Conservation (phyloP, 2,329 filamentous ascomycete species). For the Xylaria sp. region DNA sequence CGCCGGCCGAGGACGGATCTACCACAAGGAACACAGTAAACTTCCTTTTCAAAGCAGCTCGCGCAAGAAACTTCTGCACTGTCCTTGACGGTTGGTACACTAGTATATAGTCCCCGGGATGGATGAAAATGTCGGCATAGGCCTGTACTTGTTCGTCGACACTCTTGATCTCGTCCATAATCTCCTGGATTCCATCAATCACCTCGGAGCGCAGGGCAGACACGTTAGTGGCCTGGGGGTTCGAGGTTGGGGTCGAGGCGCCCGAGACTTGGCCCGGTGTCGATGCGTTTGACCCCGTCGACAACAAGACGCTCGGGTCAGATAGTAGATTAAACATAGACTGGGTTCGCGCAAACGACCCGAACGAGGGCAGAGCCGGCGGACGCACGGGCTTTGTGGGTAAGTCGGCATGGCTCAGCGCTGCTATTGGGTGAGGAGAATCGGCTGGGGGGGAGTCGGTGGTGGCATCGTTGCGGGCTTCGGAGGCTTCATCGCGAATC, state of each 20-base stretch:
- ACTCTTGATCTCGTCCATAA: constrained; percentile 92
- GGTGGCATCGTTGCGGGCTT: constrained; percentile 69
- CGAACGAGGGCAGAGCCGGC: constrained; percentile 65
- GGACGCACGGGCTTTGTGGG: constrained; percentile 52
- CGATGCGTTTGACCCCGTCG: constrained; percentile 53
- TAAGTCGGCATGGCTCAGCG: constrained; percentile 21
- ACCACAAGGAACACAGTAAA: constrained; percentile 90
- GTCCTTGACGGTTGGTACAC: constrained; percentile 86
- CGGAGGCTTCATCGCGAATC: constrained; percentile 88
- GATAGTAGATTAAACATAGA: constrained; percentile 91
- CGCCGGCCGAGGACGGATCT: constrained; percentile 52
- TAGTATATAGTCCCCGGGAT: constrained; percentile 89
- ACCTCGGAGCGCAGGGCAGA: constrained; percentile 87
- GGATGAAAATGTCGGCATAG: constrained; percentile 88
- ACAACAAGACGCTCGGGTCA: constrained; percentile 61
- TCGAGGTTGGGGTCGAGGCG: constrained; percentile 54
- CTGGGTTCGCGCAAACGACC: constrained; percentile 69
- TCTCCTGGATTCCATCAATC: constrained; percentile 91
- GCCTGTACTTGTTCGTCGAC: constrained; percentile 92
- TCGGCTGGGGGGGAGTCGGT: constrained; percentile 61
- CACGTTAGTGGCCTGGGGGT: constrained; percentile 50
- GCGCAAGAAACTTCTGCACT: constrained; percentile 86
- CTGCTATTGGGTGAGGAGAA: constrained; percentile 19
- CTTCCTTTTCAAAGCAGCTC: constrained; percentile 85
- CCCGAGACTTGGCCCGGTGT: constrained; percentile 53